Evolutionary conservation across 805 yeast species (phyloP), one percentile per base, ranked within the genome.

Genomic region (Danielozyma ontarioensis): DNA sequence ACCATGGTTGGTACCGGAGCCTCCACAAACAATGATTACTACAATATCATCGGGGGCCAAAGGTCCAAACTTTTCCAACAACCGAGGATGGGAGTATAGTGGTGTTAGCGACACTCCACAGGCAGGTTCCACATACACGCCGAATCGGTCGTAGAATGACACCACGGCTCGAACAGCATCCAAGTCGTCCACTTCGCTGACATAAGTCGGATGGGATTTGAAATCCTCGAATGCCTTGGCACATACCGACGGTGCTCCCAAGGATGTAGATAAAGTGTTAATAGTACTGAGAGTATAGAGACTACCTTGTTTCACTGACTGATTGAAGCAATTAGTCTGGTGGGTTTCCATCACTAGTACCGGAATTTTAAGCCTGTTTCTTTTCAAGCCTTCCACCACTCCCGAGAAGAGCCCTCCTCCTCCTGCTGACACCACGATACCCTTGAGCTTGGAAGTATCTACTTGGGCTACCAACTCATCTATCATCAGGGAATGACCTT

Each of bases 331-430:
- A 4, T 59, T 51, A 4, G 62, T 51, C 24, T 50, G 55, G 11
- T 31, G 21, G 2, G 63, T 47, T 37, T 59, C 64, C 23, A 59
- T 42, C 2, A 55, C 55, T 13, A 59, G 29, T 2, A 58, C 53
- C 0, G 58, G 55, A 1, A 48, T 50, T 6, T 34, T 8, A 6
- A 49, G 28, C 10, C 28, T 25, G 18, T 45, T 45, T n/a, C 45
- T 34, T 13, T 40, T 31, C 13, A 56, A 38, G 4, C 62, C 64
- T 5, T 36, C 37, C 10, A 55, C 48, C 3, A 57, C 37, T 1
- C 64, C 64, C 37, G 44, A 48, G 40, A 55, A 50, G 17, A 59
- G 42, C 3, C 64, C 63, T 4, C 64, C 64, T n/a, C 64, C 64
- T 8, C 64, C 64, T 26, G 50, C 57, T 31, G 59, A 51, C 34